Conservation (phyloP, 192 early-diverging fungal species). For the Tieghemiomyces parasiticus region DNA sequence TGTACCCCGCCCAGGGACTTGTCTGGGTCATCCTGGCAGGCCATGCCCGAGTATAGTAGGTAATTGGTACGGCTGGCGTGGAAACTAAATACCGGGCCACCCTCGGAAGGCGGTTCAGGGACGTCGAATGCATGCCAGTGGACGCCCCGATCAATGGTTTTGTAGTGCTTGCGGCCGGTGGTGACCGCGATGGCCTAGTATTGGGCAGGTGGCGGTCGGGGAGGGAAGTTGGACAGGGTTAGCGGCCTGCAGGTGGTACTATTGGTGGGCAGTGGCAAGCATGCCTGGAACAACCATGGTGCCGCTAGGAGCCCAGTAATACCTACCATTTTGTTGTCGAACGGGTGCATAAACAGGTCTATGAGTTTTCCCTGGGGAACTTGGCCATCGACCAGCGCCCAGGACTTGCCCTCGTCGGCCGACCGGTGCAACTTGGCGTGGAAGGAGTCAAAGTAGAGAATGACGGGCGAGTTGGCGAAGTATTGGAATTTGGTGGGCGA, state of each 20-base stretch:
- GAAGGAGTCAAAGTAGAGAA: constrained; percentile 6
- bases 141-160: constrained; percentile 37
- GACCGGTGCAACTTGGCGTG: constrained; percentile 1
- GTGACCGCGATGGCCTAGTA: constrained; percentile 41
- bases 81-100: constrained; percentile 32
- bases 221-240: neutral
- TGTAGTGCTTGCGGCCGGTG: constrained; percentile 32
- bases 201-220: neutral
- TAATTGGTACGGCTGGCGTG: constrained; percentile 48
- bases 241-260: neutral
- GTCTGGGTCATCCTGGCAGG: constrained; percentile 29
- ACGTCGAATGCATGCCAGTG: constrained; percentile 40
- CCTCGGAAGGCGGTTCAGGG: constrained; percentile 19
- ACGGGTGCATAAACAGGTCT: constrained; percentile 15
- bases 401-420: constrained; percentile 9
- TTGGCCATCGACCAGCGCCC: neutral
- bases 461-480: neutral
- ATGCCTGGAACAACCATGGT: constrained; percentile 1
- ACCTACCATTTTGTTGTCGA: constrained; percentile 7
- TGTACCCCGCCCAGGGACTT: constrained; percentile 23
- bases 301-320: neutral
- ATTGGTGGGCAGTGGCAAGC: neutral
- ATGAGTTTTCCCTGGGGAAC: constrained; percentile 4
- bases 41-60: constrained; percentile 45
- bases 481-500: neutral